Percentiles rank a stretch among this genome's conserved stretches.
These are phyloP conservation scores for Sequoia sempervirens DNA, from an alignment of 75 land plant genomes.

Conservation along the genomic window DNA sequence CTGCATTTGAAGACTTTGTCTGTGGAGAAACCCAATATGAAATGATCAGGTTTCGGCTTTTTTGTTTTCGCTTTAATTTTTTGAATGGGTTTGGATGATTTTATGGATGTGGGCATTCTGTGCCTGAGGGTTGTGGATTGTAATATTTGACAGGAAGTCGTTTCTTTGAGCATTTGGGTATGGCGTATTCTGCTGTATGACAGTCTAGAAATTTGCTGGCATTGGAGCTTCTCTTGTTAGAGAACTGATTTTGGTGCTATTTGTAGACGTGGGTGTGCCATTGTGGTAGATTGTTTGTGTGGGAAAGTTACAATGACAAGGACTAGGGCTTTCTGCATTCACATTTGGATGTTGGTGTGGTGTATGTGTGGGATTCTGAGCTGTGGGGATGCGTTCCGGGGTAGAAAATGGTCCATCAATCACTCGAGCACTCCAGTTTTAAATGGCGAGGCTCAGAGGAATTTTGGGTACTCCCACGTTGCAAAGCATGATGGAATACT, in stretches of 20 bases:
- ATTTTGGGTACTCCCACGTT: not conserved
- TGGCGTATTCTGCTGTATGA: not conserved
- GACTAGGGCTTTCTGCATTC: not conserved
- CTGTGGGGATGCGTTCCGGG: slow-evolving; percentile 1
- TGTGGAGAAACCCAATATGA: not conserved
- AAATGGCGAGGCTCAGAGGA: not conserved
- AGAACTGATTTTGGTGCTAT: not conserved
- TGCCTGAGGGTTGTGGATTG: not conserved
- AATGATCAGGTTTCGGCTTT: not conserved
- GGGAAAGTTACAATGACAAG: not conserved
- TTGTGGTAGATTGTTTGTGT: not conserved
- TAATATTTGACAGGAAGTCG: not conserved
- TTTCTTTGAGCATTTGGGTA: not conserved
- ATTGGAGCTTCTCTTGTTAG: not conserved
- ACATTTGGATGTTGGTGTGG: not conserved
- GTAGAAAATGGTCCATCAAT: slow-evolving; percentile 4
- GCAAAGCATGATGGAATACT: not conserved
- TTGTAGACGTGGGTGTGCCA: not conserved
- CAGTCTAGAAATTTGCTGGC: not conserved
- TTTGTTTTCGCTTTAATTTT: not conserved
- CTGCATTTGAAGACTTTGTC: not conserved
- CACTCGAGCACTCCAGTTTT: not conserved
- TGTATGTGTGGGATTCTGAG: slow-evolving; percentile 3
- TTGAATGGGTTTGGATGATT: not conserved
- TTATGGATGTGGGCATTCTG: not conserved